Conservation (phyloP, 2,329 filamentous ascomycete genomes). For the Colletotrichum lindemuthianum region DNA sequence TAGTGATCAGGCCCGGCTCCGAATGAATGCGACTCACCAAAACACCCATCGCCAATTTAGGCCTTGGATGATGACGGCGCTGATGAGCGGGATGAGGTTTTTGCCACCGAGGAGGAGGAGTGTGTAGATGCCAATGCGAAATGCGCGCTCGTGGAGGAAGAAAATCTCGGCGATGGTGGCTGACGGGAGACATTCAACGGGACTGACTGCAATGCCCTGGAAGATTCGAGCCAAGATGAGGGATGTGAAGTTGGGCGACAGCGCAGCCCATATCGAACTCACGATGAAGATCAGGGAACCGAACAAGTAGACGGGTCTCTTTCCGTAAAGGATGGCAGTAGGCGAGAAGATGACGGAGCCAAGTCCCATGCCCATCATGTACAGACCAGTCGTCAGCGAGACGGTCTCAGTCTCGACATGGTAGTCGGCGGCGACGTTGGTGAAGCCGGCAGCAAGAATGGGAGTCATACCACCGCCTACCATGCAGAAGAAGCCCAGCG, state of each 20-base stretch:
- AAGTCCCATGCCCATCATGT: slow-evolving; percentile 92
- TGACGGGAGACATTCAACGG: slow-evolving; percentile 91
- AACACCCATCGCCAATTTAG: slow-evolving; percentile 92
- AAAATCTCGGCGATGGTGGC: slow-evolving; percentile 97
- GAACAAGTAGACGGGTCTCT: slow-evolving; percentile 87
- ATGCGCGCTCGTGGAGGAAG: slow-evolving; percentile 93
- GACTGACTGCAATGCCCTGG: slow-evolving; percentile 87
- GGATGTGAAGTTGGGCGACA: slow-evolving; percentile 83
- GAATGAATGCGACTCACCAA: slow-evolving; percentile 63
- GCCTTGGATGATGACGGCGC: slow-evolving; percentile 82
- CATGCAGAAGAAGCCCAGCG: slow-evolving; percentile 92
- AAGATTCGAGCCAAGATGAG: slow-evolving; percentile 85
- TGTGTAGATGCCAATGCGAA: slow-evolving; percentile 92
- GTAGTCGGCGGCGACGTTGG: slow-evolving; percentile 75
- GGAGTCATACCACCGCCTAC: slow-evolving; percentile 93
- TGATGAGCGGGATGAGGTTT: slow-evolving; percentile 88
- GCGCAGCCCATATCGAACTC: slow-evolving; percentile 84
- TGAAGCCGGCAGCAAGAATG: slow-evolving; percentile 89
- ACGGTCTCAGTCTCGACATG: slow-evolving; percentile 76
- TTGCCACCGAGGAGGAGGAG: slow-evolving; percentile 89
- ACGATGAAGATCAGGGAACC: slow-evolving; percentile 81
- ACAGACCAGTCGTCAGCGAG: slow-evolving; percentile 88
- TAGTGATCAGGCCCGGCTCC: too few relatives aligned
- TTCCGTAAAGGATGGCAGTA: slow-evolving; percentile 90
- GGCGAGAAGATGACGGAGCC: slow-evolving; percentile 87